Conservation (phyloP, 768 basidiomycete genomes). For the Rickenella mellea region DNA sequence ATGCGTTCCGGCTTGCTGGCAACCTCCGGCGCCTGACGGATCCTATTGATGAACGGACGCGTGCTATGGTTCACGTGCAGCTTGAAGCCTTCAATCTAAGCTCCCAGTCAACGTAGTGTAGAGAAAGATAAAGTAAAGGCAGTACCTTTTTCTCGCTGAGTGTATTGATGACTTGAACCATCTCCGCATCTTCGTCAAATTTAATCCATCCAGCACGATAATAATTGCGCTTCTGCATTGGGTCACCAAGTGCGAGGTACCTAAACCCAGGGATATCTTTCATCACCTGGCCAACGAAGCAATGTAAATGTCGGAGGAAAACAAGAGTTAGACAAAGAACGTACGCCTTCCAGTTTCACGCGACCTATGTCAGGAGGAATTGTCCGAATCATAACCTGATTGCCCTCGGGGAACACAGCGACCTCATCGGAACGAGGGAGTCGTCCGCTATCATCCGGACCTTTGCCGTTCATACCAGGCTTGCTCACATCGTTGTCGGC, state of each 20-base stretch:
- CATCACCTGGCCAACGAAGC: slow-evolving; percentile 46
- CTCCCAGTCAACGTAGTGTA: too few relatives aligned
- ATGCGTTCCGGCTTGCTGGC: slow-evolving; percentile 75
- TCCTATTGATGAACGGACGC: slow-evolving; percentile 66
- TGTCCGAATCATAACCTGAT: slow-evolving; percentile 90
- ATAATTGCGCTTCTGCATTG: slow-evolving; percentile 85
- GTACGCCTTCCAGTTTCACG: slow-evolving; percentile 80
- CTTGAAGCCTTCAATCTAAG: slow-evolving; percentile 89
- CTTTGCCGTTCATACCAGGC: slow-evolving; percentile 51
- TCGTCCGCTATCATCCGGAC: slow-evolving; percentile 8
- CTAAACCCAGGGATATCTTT: slow-evolving; percentile 71
- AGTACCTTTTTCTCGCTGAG: slow-evolving; percentile 79
- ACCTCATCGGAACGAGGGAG: slow-evolving; percentile 49
- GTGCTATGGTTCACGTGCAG: slow-evolving; percentile 79
- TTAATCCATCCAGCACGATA: slow-evolving; percentile 93
- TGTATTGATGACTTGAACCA: slow-evolving; percentile 59
- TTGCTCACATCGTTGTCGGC: slow-evolving; percentile 50
- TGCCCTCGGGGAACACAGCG: slow-evolving; percentile 65
- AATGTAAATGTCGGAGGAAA: slow-evolving; percentile 5
- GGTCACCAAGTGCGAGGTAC: slow-evolving; percentile 86
- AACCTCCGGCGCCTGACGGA: slow-evolving; percentile 75
- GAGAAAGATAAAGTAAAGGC: slow-evolving; percentile 3
- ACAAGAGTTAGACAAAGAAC: slow-evolving; percentile 14
- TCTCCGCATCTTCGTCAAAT: slow-evolving; percentile 79
- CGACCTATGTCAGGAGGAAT: slow-evolving; percentile 91